Base-by-base conservation (phyloP, 331 rosid species). In the Stylosanthes scabra region DNA sequence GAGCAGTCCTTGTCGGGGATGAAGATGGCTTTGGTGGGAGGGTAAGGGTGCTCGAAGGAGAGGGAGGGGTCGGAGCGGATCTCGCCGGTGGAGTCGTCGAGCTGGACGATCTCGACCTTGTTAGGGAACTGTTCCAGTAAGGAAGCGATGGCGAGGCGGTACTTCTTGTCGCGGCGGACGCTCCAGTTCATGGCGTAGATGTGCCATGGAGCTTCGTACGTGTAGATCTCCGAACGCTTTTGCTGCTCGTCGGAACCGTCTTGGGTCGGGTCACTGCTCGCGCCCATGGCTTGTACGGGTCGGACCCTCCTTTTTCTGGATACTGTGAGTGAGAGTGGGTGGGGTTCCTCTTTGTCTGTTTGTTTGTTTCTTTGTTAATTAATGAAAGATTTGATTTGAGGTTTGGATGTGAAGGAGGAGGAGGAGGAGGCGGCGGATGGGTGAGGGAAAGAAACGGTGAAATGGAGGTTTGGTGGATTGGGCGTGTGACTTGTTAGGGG, bases 111-210 rank as follows among this genome's bases (percentile, higher is more conserved):
- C 56, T 95, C 97, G 56, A 95, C 90, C 0, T 91, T 83, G 87
- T 95, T 95, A 0, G 91, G 93, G 78, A 67, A 84, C 77, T 85
- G 97, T 75, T 95, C 99, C 29, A 90, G 79, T 9, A 84, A 84
- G 63, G 97, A 91, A 15, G 97, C 92, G 27, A 95, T 90, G 71
- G 97, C 99, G 1, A 95, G 73, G 0, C 99, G 97, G 85, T 95
- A 91, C 82, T 91, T 91, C 79, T 91, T 91, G 88, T 91, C 99
- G 11, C 97, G 93, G 2, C 99, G 97, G 71, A 95, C 99, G 46
- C 97, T 91, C 99, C 99, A 95, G 83, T 95, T 95, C 99, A 95
- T 95, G 77, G 99, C 92, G 83, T 90, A 95, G 78, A 95, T 88
- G 77, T 88, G 93, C 99, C 99, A 95, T 0, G 97, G 96, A 0